Evolutionary conservation across 345 rosid species (phyloP), one percentile per base, ranked within the genome.

Genomic region (Gynandropsis gynandra): DNA sequence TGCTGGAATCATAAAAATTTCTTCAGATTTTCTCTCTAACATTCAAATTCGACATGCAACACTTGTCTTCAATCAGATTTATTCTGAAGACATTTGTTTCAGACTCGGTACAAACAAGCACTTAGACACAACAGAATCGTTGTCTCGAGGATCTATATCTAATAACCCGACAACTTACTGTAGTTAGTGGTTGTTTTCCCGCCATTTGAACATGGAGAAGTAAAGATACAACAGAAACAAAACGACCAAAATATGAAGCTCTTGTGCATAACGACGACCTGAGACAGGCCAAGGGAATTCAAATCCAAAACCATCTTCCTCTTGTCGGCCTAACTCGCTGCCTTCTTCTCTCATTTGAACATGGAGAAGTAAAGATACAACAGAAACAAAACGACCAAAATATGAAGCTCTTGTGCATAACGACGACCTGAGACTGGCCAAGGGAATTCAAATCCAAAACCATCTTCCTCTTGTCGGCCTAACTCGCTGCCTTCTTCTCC

Each of bases 181-280:
- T 5, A 24, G 29, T 24, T 24, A 5, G 5, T 5, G 29, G 29
- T 24, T 5, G 29, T 24, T 24, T 24, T 24, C 29, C 2, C 2
- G 29, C n/a, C 29, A 37, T 37, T 13, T 20, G 12, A 61, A 20
- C n/a, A 61, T 27, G 9, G 17, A 27, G 32, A 46, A 56, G 18
- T 62, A 68, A n/a, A 62, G 36, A 14, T 51, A 62, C 38, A 50
- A 52, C 1, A 51, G 41, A 19, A 68, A 9, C 19, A 62, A 16
- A 51, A 52, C 63, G 16, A 43, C 63, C 35, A 52, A 61, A 10
- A 68, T 56, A 48, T 24, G 67, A 68, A 24, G 54, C 63, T 62
- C 50, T 12, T 46, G 56, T 46, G 34, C 57, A 56, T 49, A 0
- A 68, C 44, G 13, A 44, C 63, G 7, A 11, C 5, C 9, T 50